Evolutionary conservation across 202 grass and related monocot species (phyloP).

Genomic region (Setaria viridis): DNA sequence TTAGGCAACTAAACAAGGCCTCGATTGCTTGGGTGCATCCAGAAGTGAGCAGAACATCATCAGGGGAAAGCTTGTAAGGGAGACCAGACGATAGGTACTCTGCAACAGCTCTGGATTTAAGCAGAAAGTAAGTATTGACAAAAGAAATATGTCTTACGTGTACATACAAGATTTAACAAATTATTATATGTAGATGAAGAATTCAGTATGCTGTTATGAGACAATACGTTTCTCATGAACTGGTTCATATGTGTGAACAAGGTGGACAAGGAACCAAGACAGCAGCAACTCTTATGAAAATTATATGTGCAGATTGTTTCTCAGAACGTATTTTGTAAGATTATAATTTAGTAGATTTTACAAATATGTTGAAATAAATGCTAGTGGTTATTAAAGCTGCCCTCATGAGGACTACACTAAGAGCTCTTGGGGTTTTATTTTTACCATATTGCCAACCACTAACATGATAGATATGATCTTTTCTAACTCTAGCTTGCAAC

Average conservation of each 20-base stretch:
- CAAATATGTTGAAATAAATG: too few species aligned
- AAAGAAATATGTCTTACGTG: background rate
- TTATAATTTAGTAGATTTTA: too few species aligned
- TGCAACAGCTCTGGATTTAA: conserved; percentile 55
- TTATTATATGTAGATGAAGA: too few species aligned
- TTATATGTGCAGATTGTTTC: background rate
- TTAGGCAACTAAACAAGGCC: too few species aligned
- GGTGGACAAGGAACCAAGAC: background rate
- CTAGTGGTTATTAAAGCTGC: too few species aligned
- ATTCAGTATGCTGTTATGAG: background rate
- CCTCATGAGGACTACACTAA: too few species aligned
- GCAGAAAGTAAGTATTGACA: conserved; percentile 1
- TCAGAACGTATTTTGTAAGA: background rate
- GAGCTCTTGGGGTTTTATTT: background rate
- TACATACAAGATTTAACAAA: too few species aligned
- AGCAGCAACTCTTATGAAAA: background rate
- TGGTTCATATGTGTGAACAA: background rate
- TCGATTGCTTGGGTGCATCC: conserved; percentile 73
- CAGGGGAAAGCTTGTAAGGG: too few species aligned
- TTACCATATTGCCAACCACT: background rate
- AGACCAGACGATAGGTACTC: conserved; percentile 57
- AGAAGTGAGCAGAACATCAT: too few species aligned
- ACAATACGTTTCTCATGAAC: background rate
- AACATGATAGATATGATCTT: background rate
- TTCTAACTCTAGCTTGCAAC: background rate